Percentiles rank a stretch among this genome's conserved stretches.
phyloP scores from a whole-genome alignment of 805 yeast species.

The Myxozyma udenii region DNA sequence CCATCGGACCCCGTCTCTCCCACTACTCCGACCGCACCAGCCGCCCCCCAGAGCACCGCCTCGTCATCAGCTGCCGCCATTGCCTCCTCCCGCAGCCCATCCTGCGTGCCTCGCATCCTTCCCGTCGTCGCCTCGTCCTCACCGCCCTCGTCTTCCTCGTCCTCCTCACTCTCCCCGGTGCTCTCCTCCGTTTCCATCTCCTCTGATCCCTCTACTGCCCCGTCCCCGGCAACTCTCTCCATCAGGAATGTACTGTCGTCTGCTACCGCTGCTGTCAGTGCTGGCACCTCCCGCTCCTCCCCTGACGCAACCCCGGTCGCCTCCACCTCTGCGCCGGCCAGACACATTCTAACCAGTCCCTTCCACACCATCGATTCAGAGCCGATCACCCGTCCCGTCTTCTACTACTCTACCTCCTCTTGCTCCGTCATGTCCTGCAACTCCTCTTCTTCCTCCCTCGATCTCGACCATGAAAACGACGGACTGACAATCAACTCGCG shows the following conservation, averaged over 20 bases:
- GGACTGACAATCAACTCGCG: conserved; percentile 21
- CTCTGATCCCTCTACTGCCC: not conserved
- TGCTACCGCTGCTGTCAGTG: not conserved
- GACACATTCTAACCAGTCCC: too few relatives aligned
- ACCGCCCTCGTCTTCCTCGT: conserved; percentile 4
- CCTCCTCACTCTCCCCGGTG: not conserved
- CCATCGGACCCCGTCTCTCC: not conserved
- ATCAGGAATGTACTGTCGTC: conserved; percentile 1
- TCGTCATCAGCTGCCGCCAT: not conserved
- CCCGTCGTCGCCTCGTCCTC: conserved; percentile 2
- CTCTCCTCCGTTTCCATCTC: not conserved
- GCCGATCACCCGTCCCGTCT: conserved; percentile 12
- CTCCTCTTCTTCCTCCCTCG: conserved; percentile 7
- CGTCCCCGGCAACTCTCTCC: conserved; percentile 1
- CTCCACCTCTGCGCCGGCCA: not conserved
- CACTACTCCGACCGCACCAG: conserved; percentile 1
- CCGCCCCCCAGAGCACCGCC: not conserved
- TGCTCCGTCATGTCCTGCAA: conserved; percentile 3
- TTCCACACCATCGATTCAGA: not conserved
- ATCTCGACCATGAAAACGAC: conserved; percentile 2
- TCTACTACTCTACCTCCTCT: conserved; percentile 18
- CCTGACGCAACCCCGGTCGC: not conserved
- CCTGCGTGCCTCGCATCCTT: conserved; percentile 6
- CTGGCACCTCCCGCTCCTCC: too few relatives aligned
- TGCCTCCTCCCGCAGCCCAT: not conserved